Evolutionary conservation across 2,329 filamentous ascomycete genomes (phyloP), one percentile per base, ranked within the genome.

Genomic region (Arthrobotrys conoides): DNA sequence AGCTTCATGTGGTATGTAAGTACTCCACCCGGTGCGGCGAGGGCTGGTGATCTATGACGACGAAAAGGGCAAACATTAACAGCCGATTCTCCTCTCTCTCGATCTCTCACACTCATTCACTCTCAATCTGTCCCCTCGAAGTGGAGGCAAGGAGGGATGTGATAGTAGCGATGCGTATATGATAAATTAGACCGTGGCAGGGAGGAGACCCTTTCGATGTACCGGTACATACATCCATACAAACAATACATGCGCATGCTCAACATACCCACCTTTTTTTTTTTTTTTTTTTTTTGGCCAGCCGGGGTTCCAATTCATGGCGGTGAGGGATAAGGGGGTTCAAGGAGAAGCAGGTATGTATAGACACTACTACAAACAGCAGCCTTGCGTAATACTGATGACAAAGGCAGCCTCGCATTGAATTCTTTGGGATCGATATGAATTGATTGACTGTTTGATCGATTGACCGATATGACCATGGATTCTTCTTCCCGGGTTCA

Each of bases 301-400:
- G n/a, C 68, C 51, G 41, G 70, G 51, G 20, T 67, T 27, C 63
- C 18, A 33, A 24, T 72, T 57, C 53, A 36, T 72, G 20, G 59
- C 51, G 38, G 22, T 55, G 69, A 71, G 68, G 69, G 69, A 72
- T 72, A 72, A 66, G 71, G 71, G 55, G 66, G 53, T 49, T 49
- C 36, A 61, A 46, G 49, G 38, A 41, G 64, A 67, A 44, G 53
- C 48, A 44, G 36, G n/a, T 18, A 41, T 12, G 38, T 41, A 41
- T n/a, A 41, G 3, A 14, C 38, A 41, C 12, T 41, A 41, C 38
- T 41, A 41, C 14, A 63, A 18, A 38, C 53, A 30, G 36, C 51
- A 24, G 27, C 33, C 30, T 63, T 71, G 71, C 65, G 73, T 77
- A 77, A 77, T 77, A 68, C 36, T 61, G 48, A 77, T 77, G 73